Base-by-base conservation (phyloP, 495 filamentous ascomycete genomes). In the Xylaria scruposa region DNA sequence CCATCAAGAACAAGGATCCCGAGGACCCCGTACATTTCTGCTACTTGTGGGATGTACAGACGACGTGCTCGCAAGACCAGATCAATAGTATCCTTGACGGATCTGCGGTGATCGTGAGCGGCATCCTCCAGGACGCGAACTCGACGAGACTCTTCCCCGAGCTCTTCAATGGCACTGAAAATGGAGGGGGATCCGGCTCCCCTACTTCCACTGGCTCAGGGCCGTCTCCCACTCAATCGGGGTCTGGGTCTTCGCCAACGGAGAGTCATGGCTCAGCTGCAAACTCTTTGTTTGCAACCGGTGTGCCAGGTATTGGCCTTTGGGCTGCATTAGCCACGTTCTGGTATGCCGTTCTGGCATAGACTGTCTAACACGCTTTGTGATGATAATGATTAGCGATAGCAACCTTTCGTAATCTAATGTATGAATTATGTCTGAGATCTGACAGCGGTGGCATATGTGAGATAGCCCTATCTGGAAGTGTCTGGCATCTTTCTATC, bases 31-130 rank as follows among this genome's bases (percentile, higher is more conserved):
- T 81, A 29, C 81, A 85, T 17, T 88, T 81, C 44, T 92, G 90
- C 80, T 92, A 85, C 77, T 66, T 91, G n/a, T 84, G 89, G 33
- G 82, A 83, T 68, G 82, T 87, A 44, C 61, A 67, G 4, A 72
- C 73, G 1, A 89, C 88, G 8, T 92, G 90, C 74, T 86, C 81
- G 6, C 59, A 79, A 3, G 82, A 85, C n/a, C 83, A 90, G 76
- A 80, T 82, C 21, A 72, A 76, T 12, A 83, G 79, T 72, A 83
- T 91, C 56, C 71, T 78, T 1, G 77, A 82, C 21, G 85, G 86
- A 26, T 66, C 79, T 9, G 85, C 82, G 1, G 76, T 81, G 4
- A 83, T 85, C 24, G 74, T 83, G 13, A 82, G 81, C 65, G 84
- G 89, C 0, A 81, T 91, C 61, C 74, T 90, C 19, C 79, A 88